phyloP scores from a whole-genome alignment of 148 eudicot species.

The Chenopodium album region DNA sequence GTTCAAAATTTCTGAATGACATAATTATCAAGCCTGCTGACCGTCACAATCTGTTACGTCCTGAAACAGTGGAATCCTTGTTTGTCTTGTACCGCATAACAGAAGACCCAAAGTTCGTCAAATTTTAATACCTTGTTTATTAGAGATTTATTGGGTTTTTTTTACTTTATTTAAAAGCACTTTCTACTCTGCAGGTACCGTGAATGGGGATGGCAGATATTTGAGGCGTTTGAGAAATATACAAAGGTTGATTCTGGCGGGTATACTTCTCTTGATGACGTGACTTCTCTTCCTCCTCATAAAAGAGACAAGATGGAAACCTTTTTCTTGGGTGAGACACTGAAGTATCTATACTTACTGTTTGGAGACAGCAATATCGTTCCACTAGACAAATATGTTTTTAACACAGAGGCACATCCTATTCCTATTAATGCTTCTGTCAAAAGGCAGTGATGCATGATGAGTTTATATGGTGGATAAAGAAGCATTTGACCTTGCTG shows the following conservation, averaged over 20 bases:
- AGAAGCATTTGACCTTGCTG: not conserved
- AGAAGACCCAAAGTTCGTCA: constrained; percentile 83
- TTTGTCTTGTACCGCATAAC: constrained; percentile 84
- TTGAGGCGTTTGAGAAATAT: constrained; percentile 89
- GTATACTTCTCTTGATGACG: constrained; percentile 88
- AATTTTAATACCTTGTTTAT: constrained; percentile 11
- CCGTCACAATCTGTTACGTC: constrained; percentile 94
- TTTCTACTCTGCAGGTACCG: constrained; percentile 64
- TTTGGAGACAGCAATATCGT: constrained; percentile 52
- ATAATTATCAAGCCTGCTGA: constrained; percentile 79
- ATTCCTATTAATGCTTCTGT: constrained; percentile 50
- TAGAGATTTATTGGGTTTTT: not conserved
- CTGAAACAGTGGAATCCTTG: constrained; percentile 96
- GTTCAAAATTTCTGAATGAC: constrained; percentile 68
- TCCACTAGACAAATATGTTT: constrained; percentile 78
- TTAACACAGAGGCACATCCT: constrained; percentile 96
- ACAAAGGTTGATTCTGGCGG: constrained; percentile 93
- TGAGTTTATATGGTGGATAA: not conserved
- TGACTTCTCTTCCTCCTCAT: constrained; percentile 80
- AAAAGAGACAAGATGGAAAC: constrained; percentile 98
- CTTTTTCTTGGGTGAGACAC: constrained; percentile 92
- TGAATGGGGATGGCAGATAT: constrained; percentile 97
- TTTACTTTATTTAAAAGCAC: constrained; percentile 6
- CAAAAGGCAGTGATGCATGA: constrained; percentile 30
- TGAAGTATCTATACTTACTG: constrained; percentile 76